Percentiles rank a stretch among this genome's conserved stretches.
Conservation (phyloP, 1,284 basidiomycete genomes). For the Ustilago vetiveriae region DNA sequence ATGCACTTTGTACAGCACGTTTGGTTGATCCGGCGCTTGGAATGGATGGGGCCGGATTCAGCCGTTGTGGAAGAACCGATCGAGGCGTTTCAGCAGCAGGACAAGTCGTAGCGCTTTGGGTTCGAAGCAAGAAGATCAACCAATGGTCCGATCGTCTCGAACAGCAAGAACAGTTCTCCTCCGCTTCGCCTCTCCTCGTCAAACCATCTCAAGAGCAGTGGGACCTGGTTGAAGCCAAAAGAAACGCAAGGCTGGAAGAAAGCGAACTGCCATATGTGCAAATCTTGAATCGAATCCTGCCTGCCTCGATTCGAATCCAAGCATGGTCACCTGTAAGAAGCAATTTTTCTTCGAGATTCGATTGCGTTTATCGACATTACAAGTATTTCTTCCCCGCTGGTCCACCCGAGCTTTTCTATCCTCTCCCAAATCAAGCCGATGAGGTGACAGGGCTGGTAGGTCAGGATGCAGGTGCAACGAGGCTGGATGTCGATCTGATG, state of each 20-base stretch:
- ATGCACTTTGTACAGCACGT: constrained; percentile 70
- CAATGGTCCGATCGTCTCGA: constrained; percentile 32
- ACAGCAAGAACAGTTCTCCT: constrained; percentile 9
- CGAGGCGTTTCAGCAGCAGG: constrained; percentile 92
- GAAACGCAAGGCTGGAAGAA: constrained; percentile 31
- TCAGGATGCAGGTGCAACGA: constrained; percentile 12
- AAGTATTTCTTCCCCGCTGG: constrained; percentile 82
- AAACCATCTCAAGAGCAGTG: constrained; percentile 6
- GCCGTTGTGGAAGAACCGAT: constrained; percentile 92
- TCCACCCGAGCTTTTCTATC: constrained; percentile 39
- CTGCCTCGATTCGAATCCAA: constrained; percentile 86
- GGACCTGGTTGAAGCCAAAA: constrained; percentile 37
- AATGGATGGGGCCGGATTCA: constrained; percentile 78
- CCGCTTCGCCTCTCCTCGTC: not conserved
- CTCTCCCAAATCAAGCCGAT: too few species aligned
- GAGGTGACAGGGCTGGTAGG: not conserved
- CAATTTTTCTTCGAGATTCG: constrained; percentile 86
- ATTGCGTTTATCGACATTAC: constrained; percentile 89
- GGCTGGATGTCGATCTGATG: constrained; percentile 73
- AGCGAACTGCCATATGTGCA: constrained; percentile 80
- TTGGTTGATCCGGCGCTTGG: constrained; percentile 56
- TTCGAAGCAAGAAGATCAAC: constrained; percentile 58
- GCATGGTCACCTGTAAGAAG: constrained; percentile 91
- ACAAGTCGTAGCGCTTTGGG: constrained; percentile 90
- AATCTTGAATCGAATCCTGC: constrained; percentile 88